These are phyloP conservation scores for Xylaria sp. DNA, from an alignment of 2,329 filamentous ascomycete genomes.

Conservation along the genomic window DNA sequence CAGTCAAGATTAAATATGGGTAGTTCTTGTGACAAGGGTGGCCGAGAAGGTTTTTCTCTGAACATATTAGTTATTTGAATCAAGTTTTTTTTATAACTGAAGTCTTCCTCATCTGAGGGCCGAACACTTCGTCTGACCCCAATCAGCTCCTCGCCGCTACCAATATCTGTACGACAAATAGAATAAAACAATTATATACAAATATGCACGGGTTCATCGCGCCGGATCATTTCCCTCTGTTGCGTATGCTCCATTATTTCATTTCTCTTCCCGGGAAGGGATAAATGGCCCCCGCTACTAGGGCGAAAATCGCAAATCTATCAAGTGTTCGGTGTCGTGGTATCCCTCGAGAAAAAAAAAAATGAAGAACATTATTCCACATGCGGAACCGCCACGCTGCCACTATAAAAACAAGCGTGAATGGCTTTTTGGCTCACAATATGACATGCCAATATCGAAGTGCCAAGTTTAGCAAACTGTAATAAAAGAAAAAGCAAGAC, in stretches of 20 bases:
- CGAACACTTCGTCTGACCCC: constrained; percentile 8
- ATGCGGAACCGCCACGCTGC: constrained; percentile 35
- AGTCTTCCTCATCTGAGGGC: constrained; percentile 5
- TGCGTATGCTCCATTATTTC: constrained; percentile 20
- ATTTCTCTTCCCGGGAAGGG: constrained; percentile 18
- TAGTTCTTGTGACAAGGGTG: not conserved
- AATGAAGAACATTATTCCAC: constrained; percentile 40
- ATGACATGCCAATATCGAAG: constrained; percentile 42
- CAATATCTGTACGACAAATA: constrained; percentile 36
- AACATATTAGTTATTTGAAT: constrained; percentile 32
- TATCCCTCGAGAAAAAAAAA: constrained; percentile 43
- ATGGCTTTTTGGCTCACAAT: constrained; percentile 35
- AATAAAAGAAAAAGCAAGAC: constrained; percentile 35
- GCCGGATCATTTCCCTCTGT: constrained; percentile 27
- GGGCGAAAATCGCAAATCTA: constrained; percentile 41
- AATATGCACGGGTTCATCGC: constrained; percentile 40
- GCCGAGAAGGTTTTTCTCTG: not conserved
- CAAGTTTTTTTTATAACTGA: constrained; percentile 17
- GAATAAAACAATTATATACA: constrained; percentile 47
- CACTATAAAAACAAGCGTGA: constrained; percentile 34
- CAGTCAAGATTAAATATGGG: not conserved
- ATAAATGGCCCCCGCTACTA: constrained; percentile 25
- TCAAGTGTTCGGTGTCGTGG: constrained; percentile 46
- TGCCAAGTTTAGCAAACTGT: constrained; percentile 39
- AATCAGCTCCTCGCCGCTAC: constrained; percentile 29